Conservation (phyloP, 1,284 basidiomycete genomes). For the Puccinia hordei region DNA sequence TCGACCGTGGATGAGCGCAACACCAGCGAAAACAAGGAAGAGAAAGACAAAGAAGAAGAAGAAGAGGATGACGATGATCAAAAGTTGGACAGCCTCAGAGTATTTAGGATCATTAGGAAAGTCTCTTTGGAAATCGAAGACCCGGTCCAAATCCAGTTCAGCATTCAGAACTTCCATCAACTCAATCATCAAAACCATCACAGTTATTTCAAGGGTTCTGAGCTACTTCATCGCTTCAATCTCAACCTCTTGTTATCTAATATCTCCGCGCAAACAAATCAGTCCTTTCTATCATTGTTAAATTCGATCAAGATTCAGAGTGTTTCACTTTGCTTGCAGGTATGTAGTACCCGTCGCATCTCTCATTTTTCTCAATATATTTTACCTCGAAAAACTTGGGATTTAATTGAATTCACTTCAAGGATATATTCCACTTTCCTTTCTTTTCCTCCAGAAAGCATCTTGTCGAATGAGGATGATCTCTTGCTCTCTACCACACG, state of each 20-base stretch:
- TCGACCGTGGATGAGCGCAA: background rate
- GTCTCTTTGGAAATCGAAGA: background rate
- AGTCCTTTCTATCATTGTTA: background rate
- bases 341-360: background rate
- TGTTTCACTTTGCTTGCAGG: slow-evolving; percentile 12
- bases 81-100: slow-evolving; percentile 6
- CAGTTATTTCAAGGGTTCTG: background rate
- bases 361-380: background rate
- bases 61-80: slow-evolving; percentile 4
- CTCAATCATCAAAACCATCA: background rate
- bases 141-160: slow-evolving; percentile 4
- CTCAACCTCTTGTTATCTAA: slow-evolving; percentile 21
- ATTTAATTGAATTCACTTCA: background rate
- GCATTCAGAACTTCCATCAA: slow-evolving; percentile 1
- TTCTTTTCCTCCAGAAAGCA: background rate
- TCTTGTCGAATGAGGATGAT: background rate
- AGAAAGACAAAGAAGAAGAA: background rate
- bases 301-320: slow-evolving; percentile 11
- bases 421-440: background rate
- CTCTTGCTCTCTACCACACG: slow-evolving; percentile 8
- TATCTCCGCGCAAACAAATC: background rate
- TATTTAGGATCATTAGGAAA: background rate
- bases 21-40: slow-evolving; percentile 1
- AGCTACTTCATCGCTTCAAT: background rate
- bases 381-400: background rate